Conservation (phyloP, 805 yeast genomes). For the Metschnikowia cubensis region DNA sequence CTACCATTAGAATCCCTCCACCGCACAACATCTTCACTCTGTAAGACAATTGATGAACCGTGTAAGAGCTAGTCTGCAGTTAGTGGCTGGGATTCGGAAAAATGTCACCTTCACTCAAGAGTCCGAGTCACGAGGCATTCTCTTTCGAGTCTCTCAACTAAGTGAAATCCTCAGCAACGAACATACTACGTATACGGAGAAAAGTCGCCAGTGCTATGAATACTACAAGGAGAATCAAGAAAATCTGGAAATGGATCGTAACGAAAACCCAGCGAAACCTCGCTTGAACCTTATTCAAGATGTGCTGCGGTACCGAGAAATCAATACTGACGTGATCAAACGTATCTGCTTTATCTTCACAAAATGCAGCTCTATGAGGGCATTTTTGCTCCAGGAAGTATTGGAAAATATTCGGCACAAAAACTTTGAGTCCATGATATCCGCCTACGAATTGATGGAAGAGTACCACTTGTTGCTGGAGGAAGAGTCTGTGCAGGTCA, state of each 20-base stretch:
- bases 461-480: constrained; percentile 1
- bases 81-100: neutral
- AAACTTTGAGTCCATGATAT: neutral
- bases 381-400: constrained; percentile 1
- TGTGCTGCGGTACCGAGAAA: neutral
- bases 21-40: neutral
- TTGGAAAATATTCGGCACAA: neutral
- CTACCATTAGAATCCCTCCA: neutral
- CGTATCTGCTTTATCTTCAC: neutral
- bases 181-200: neutral
- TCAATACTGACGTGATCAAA: neutral
- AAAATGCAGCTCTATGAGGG: constrained; percentile 2
- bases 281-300: neutral
- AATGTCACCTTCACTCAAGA: neutral
- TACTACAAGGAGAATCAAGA: neutral
- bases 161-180: constrained; percentile 4
- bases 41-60: neutral
- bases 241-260: too few relatives aligned
- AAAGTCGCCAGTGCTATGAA: constrained; percentile 1
- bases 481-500: neutral
- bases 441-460: constrained; percentile 1
- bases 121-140: neutral
- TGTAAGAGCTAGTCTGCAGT: neutral
- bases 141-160: neutral
- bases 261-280: neutral